Percentiles rank a stretch among this genome's conserved stretches.
Evolutionary conservation across 1,284 basidiomycete species (phyloP).

Genomic region (Neolentinus lepideus): DNA sequence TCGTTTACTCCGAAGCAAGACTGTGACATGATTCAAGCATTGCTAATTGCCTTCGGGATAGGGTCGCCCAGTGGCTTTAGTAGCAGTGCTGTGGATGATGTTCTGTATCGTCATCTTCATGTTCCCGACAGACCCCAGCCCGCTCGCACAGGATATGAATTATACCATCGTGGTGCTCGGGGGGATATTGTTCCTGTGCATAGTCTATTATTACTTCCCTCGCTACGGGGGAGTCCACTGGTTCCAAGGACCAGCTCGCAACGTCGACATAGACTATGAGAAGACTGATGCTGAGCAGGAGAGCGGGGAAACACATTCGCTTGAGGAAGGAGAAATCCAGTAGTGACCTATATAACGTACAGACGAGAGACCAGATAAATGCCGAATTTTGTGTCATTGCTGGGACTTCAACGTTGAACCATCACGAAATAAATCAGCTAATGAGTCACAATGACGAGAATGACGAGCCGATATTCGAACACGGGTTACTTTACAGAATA

Average conservation of each 20-base stretch:
- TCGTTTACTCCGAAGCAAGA: not conserved
- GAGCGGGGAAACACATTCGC: not conserved
- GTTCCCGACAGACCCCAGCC: conserved; percentile 48
- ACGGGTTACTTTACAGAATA: too few relatives aligned
- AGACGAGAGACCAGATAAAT: not conserved
- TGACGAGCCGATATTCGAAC: too few relatives aligned
- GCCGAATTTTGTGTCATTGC: not conserved
- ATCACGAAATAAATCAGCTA: too few relatives aligned
- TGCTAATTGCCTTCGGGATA: too few relatives aligned
- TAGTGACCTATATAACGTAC: not conserved
- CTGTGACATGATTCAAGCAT: not conserved
- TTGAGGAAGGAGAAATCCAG: not conserved
- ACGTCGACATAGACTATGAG: conserved; percentile 17
- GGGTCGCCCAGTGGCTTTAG: conserved; percentile 46
- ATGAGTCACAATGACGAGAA: too few relatives aligned
- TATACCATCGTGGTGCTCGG: conserved; percentile 58
- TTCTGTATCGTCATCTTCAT: conserved; percentile 56
- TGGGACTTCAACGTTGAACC: not conserved
- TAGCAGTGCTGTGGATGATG: conserved; percentile 51
- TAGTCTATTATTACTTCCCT: conserved; percentile 61
- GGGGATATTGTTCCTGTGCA: conserved; percentile 44
- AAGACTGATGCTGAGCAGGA: not conserved
- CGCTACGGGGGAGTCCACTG: conserved; percentile 61
- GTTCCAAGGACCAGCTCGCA: conserved; percentile 55
- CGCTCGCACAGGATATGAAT: conserved; percentile 50